Percentiles rank a stretch among this genome's conserved stretches.
phyloP scores from a whole-genome alignment of 805 yeast genomes.

The Wickerhamiella nectarea region DNA sequence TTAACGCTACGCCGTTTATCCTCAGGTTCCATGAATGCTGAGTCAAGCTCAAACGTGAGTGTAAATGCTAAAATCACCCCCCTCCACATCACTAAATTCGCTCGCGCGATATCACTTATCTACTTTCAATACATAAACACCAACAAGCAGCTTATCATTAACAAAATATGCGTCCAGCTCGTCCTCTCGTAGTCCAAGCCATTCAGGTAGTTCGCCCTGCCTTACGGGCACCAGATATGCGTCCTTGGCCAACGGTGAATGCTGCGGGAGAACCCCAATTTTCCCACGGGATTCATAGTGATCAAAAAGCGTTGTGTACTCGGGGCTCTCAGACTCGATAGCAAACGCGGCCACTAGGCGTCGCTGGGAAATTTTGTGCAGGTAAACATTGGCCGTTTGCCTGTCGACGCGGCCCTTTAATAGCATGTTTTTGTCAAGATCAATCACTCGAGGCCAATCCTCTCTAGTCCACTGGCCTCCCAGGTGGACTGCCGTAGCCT shows the following conservation, averaged over 20 bases:
- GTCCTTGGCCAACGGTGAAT: constrained; percentile 44
- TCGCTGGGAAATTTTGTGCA: constrained; percentile 31
- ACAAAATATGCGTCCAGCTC: background rate
- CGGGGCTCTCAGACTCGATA: constrained; percentile 23
- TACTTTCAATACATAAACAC: background rate
- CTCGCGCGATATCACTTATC: no score
- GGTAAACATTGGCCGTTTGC: constrained; percentile 41
- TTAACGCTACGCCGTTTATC: constrained; percentile 8
- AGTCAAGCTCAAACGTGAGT: background rate
- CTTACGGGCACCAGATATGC: constrained; percentile 41
- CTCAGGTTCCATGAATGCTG: constrained; percentile 8
- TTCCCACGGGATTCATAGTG: constrained; percentile 36
- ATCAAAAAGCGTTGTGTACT: constrained; percentile 27
- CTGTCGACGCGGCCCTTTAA: constrained; percentile 54
- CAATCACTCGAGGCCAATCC: constrained; percentile 20
- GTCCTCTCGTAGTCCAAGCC: background rate
- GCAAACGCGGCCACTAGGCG: constrained; percentile 43
- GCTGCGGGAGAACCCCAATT: constrained; percentile 46
- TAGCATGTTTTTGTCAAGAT: constrained; percentile 23
- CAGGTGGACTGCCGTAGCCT: constrained; percentile 30
- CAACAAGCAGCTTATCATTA: background rate
- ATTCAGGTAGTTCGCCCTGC: background rate
- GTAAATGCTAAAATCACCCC: no score
- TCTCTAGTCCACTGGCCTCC: constrained; percentile 21
- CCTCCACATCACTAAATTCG: no score